Percentiles rank a stretch among this genome's conserved stretches.
These are phyloP conservation scores for Umbilicus rupestris DNA, from an alignment of 164 flowering plant species.

Conservation along the genomic window DNA sequence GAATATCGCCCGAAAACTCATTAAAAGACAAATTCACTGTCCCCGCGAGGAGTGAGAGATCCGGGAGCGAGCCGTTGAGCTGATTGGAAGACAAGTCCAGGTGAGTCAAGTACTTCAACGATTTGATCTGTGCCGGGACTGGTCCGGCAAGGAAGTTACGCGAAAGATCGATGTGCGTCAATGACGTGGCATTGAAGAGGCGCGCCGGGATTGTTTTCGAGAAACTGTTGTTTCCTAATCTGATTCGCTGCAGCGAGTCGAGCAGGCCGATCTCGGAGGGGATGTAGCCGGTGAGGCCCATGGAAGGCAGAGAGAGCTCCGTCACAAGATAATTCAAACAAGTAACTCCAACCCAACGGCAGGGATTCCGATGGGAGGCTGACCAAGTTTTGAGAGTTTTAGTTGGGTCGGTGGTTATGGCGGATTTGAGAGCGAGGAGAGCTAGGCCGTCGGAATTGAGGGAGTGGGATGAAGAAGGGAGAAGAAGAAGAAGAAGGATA, in stretches of 20 bases:
- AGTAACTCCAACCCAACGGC: conserved; percentile 64
- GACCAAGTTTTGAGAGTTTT: conserved; percentile 46
- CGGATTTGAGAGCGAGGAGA: conserved; percentile 82
- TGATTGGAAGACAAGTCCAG: conserved; percentile 67
- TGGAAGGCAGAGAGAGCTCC: conserved; percentile 37
- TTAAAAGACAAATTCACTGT: conserved; percentile 68
- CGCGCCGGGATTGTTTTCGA: conserved; percentile 42
- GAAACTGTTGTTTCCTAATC: conserved; percentile 51
- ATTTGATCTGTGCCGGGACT: conserved; percentile 38
- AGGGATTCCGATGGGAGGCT: conserved; percentile 52
- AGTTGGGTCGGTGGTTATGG: conserved; percentile 61
- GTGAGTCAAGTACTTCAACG: conserved; percentile 26
- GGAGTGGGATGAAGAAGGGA: conserved; percentile 16
- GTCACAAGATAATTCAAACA: conserved; percentile 46
- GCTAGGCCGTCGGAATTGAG: conserved; percentile 82
- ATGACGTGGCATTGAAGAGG: conserved; percentile 47
- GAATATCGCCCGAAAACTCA: conserved; percentile 57
- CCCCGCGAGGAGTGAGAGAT: conserved; percentile 41
- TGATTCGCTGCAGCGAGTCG: conserved; percentile 36
- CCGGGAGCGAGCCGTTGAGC: conserved; percentile 66
- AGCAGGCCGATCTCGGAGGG: conserved; percentile 83
- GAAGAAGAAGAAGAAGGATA: conserved; percentile 12
- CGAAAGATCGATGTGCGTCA: conserved; percentile 56
- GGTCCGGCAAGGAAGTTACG: conserved; percentile 58
- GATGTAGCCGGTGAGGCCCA: conserved; percentile 59